Evolutionary conservation across 805 yeast species (phyloP), one percentile per base, ranked within the genome.

Genomic region (Metschnikowia kunwiensis): DNA sequence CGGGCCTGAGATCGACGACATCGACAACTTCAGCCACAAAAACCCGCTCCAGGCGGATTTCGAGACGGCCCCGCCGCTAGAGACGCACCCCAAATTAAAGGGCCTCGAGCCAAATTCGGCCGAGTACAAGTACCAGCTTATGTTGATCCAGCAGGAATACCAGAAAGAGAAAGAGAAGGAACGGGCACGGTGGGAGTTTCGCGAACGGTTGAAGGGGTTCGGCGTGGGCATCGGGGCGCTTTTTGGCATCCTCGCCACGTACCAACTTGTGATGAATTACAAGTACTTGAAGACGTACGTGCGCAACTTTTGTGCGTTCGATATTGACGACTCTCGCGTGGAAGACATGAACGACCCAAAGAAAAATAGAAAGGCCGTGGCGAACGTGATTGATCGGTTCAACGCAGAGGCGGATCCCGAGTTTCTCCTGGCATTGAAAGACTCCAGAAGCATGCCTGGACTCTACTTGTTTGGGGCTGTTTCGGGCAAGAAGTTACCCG

Each of bases 401-500:
- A 30, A 41, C 8, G 49, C 46, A 5, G 59, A 57, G 24, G 40
- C 63, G 13, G 54, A 49, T 26, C 29, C 34, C 12, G 42, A 44
- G 19, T 49, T 57, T 32, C 24, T 59, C 1, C 33, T 24, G 10
- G 36, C 48, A 9, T 34, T 62, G 17, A 37, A 51, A 32, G 44
- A 50, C 22, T 63, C 68, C 5, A 36, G 35, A 4, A 44, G 50
- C 10, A 46, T 43, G 6, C 36, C 63, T 4, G 73, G 73, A 1
- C 48, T 68, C 16, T 68, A 68, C 45, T 39, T 65, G 5, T 58
- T 55, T 47, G 72, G 72, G 44, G 40, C 49, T 0, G 37, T 48
- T 37, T 32, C 64, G 50, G 31, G 65, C 52, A 42, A 66, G 67
- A 45, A 56, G 34, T 55, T 73, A 5, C 94, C 95, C 3, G 56